Conservation (phyloP, 306 rosid species). For the Parietaria judaica region DNA sequence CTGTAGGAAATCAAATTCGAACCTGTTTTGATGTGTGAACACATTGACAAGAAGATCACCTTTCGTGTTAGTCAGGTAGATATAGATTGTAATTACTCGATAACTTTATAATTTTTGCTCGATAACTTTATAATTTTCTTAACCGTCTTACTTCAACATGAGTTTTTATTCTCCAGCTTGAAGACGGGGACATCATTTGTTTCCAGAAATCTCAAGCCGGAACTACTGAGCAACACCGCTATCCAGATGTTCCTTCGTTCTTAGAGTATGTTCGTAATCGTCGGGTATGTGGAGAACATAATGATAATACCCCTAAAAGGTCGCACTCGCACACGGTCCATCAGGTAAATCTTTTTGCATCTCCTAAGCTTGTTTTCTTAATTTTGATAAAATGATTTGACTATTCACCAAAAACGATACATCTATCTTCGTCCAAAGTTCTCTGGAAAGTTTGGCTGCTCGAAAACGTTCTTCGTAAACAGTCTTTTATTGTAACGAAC, state of each 20-base stretch:
- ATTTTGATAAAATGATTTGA: too few species aligned
- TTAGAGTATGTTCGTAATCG: slow-evolving; percentile 90
- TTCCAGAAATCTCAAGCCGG: slow-evolving; percentile 64
- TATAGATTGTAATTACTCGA: not conserved
- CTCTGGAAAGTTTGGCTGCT: too few species aligned
- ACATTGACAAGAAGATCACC: slow-evolving; percentile 73
- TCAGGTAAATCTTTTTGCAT: slow-evolving; percentile 40
- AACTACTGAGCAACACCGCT: slow-evolving; percentile 46
- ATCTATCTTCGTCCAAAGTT: too few species aligned
- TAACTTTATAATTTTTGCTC: slow-evolving; percentile 2
- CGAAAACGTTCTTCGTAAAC: too few species aligned
- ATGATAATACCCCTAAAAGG: slow-evolving; percentile 56
- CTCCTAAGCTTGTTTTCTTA: not conserved
- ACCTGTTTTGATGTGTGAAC: slow-evolving; percentile 94
- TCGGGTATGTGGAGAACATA: slow-evolving; percentile 67
- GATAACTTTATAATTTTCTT: not conserved
- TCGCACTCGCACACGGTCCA: slow-evolving; percentile 42
- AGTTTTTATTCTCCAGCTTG: slow-evolving; percentile 47
- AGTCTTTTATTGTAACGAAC: too few species aligned
- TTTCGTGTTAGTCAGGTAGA: slow-evolving; percentile 87
- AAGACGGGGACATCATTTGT: slow-evolving; percentile 94
- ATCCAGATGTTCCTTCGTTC: slow-evolving; percentile 90
- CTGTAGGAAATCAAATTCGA: slow-evolving; percentile 90
- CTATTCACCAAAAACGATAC: too few species aligned
- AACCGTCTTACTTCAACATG: slow-evolving; percentile 2